Base-by-base conservation (phyloP, 495 filamentous ascomycete species). In the Rhypophila decipiens region DNA sequence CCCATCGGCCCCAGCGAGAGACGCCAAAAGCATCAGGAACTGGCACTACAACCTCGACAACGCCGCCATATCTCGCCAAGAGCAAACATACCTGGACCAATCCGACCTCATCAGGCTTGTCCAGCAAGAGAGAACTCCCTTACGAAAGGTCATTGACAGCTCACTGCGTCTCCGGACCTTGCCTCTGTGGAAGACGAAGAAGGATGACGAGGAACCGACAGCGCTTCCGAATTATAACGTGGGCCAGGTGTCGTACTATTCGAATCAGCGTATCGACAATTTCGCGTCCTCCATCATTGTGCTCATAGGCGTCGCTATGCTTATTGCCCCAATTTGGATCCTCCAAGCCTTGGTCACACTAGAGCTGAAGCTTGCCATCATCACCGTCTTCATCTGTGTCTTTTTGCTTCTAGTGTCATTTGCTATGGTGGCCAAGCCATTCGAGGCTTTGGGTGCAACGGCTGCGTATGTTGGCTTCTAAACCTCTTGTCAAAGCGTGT, bases 361-460 rank as follows among this genome's bases (percentile, higher is more conserved):
- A 15, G 24, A 7, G 4, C 17, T n/a, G 10, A 34, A 45, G 43
- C 27, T 45, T 15, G 29, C 37, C 5, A 18, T 39, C 36, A 36
- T 45, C 23, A 35, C 43, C 29, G 27, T 45, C 4, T 45, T 22
- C 3, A 9, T 45, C 3, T 4, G 35, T 15, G 24, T 45, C 13
- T 45, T 20, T 31, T 18, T 43, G 41, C 13, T 15, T 9, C n/a
- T 43, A 3, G 19, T 43, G 8, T 43, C 41, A 24, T 43, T 43
- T 43, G 41, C 41, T 3, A 43, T 43, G 41, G 41, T 43, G 8
- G 41, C 41, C 22, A 43, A 43, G 22, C 41, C 41, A n/a, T 43
- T 43, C 17, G 41, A 43, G 24, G 41, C 41, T 3, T n/a, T 43
- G 41, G 41, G 41, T n/a, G 24, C 41, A 2, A 43, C 41, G 10